Percentiles rank a stretch among this genome's conserved stretches.
These are phyloP conservation scores for Lunasporangiospora selenospora DNA, from an alignment of 192 early-diverging fungal species.

Conservation along the genomic window DNA sequence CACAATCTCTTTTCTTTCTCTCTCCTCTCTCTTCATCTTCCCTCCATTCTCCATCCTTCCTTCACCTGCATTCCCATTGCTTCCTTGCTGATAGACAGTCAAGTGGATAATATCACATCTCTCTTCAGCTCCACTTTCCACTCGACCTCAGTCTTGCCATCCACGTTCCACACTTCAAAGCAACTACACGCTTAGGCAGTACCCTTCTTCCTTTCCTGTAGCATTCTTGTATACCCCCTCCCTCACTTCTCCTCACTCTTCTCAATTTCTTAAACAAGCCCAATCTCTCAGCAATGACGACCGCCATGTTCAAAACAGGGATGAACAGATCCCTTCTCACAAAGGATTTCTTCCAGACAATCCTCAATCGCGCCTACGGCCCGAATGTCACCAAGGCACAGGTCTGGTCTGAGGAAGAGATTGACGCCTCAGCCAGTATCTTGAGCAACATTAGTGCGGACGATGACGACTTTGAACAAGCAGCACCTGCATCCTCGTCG, in stretches of 20 bases:
- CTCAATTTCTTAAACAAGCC: neutral
- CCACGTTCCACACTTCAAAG: too few relatives aligned
- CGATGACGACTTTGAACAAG: too few relatives aligned
- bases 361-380: conserved; percentile 37
- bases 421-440: conserved; percentile 41
- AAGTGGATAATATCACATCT: too few relatives aligned
- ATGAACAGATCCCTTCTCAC: conserved; percentile 44
- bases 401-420: conserved; percentile 26
- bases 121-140: too few relatives aligned
- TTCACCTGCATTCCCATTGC: too few relatives aligned
- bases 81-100: too few relatives aligned
- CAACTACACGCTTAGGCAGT: neutral
- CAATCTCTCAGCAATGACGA: conserved; percentile 14
- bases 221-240: neutral
- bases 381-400: conserved; percentile 14
- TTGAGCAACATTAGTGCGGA: conserved; percentile 45
- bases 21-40: too few relatives aligned
- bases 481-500: neutral
- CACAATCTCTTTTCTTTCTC: too few relatives aligned
- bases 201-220: neutral
- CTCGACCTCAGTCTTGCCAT: too few relatives aligned
- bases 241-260: neutral
- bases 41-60: too few relatives aligned
- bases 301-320: conserved; percentile 46
- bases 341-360: conserved; percentile 36